Percentiles rank a stretch among this genome's conserved stretches.
These are phyloP conservation scores for Tephrocybe sp. DNA, from an alignment of 768 basidiomycete species.

Conservation along the genomic window DNA sequence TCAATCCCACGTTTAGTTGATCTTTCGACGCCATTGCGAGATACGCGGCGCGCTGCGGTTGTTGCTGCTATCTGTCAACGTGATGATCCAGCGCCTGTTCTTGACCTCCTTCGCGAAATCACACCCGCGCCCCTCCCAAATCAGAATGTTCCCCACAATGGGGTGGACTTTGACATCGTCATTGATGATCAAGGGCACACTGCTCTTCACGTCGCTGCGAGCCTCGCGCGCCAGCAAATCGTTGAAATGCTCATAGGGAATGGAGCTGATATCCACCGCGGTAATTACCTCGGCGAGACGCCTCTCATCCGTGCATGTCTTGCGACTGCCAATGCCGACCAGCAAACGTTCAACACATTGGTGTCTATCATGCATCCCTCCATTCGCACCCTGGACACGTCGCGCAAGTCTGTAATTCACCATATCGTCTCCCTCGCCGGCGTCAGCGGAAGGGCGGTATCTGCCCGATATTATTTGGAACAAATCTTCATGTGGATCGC, in stretches of 20 bases:
- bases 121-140: slow-evolving; percentile 42
- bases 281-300: slow-evolving; percentile 94
- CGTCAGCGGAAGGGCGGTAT: slow-evolving; percentile 80
- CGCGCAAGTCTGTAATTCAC: slow-evolving; percentile 84
- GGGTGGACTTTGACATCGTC: slow-evolving; percentile 75
- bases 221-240: slow-evolving; percentile 69
- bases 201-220: slow-evolving; percentile 89
- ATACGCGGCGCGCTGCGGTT: slow-evolving; percentile 59
- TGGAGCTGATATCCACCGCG: slow-evolving; percentile 88
- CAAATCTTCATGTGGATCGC: slow-evolving; percentile 87
- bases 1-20: slow-evolving; percentile 53
- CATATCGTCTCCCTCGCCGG: slow-evolving; percentile 91
- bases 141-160: slow-evolving; percentile 20
- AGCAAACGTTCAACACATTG: slow-evolving; percentile 68
- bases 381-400: slow-evolving; percentile 86
- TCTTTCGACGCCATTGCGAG: slow-evolving; percentile 49
- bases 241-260: slow-evolving; percentile 69
- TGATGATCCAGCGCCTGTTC: slow-evolving; percentile 63
- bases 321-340: slow-evolving; percentile 83
- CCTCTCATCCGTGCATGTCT: slow-evolving; percentile 91
- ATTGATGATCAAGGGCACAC: slow-evolving; percentile 96
- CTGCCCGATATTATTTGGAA: slow-evolving; percentile 91
- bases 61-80: slow-evolving; percentile 66
- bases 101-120: slow-evolving; percentile 68
- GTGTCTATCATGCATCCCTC: slow-evolving; percentile 67